Evolutionary conservation across 106 monocot species (phyloP).

Genomic region (Phalaenopsis aphrodite): DNA sequence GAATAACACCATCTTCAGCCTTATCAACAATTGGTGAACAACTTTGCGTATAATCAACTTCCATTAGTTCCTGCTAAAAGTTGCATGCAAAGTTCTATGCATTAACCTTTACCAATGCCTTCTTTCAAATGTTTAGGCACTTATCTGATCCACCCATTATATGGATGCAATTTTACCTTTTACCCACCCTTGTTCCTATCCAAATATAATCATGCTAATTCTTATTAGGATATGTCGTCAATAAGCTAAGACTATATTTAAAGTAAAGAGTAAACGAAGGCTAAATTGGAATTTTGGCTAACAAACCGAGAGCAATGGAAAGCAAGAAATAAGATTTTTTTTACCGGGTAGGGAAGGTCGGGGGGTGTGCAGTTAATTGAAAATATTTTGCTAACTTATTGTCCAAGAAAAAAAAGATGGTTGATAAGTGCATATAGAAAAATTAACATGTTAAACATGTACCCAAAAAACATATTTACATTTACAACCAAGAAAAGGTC

Average conservation of each 20-base stretch:
- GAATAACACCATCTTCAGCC: neutral
- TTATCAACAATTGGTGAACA: neutral
- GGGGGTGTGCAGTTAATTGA: neutral
- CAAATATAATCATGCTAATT: neutral
- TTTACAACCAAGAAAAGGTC: neutral
- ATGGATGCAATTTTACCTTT: neutral
- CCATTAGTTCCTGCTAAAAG: neutral
- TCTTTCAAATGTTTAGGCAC: neutral
- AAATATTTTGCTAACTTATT: neutral
- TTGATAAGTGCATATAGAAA: neutral
- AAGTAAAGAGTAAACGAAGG: neutral
- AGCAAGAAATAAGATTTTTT: neutral
- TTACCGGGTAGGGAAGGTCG: neutral
- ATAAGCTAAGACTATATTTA: neutral
- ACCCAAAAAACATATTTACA: neutral
- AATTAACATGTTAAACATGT: neutral
- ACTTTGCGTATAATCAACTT: neutral
- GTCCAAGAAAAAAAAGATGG: neutral
- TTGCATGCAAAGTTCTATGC: neutral
- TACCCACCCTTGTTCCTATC: neutral
- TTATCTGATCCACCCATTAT: neutral
- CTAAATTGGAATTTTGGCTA: neutral
- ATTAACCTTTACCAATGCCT: neutral
- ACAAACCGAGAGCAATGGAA: neutral
- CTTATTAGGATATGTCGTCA: neutral